Base-by-base conservation (phyloP, 1,284 basidiomycete genomes). In the Ustilago sp. region DNA sequence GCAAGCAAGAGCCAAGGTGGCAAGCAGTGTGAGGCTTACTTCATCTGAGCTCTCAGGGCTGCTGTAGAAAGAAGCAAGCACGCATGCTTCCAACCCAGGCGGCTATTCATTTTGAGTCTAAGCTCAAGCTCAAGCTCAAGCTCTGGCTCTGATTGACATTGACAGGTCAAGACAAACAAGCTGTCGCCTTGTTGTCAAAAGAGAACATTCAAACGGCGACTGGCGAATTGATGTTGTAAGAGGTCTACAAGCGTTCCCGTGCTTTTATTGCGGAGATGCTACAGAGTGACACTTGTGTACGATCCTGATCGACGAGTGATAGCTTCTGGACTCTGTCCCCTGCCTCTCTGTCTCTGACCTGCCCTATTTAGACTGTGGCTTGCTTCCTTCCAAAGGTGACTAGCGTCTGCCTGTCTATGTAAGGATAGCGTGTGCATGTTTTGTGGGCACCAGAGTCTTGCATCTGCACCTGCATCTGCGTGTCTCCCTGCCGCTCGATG, bases 141-240 rank as follows among this genome's bases (percentile, higher is more conserved):
- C 23, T 32, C 31, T 15, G 8, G 32, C 48, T 31, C 28, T 28
- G 23, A 19, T 19, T 43, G 13, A 43, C 2, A 28, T 31, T 31
- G 48, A 50, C 23, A 50, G 48, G 48, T 13, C n/a, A 48, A 13
- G 31, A 50, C 48, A 50, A 50, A 50, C 48, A 50, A 50, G 48
- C 23, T 50, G 48, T 50, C 48, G 28, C 4, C 19, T 39, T 56
- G 36, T 19, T 56, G 23, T 41, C 8, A 43, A 56, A 1, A 9
- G 50, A 31, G 23, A 13, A 15, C 38, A 51, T 50, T 59, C 58
- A 59, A 59, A 59, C 58, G 58, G 58, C 58, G 58, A 59, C 28
- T 59, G 57, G 45, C 35, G 17, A 57, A 9, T 39, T 8, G 17
- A n/a, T 48, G 43, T 58, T 47, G 56, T 32, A 23, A 34, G 15